Evolutionary conservation across 2,329 filamentous ascomycete genomes (phyloP).

Genomic region (Calonectria henricotiae): DNA sequence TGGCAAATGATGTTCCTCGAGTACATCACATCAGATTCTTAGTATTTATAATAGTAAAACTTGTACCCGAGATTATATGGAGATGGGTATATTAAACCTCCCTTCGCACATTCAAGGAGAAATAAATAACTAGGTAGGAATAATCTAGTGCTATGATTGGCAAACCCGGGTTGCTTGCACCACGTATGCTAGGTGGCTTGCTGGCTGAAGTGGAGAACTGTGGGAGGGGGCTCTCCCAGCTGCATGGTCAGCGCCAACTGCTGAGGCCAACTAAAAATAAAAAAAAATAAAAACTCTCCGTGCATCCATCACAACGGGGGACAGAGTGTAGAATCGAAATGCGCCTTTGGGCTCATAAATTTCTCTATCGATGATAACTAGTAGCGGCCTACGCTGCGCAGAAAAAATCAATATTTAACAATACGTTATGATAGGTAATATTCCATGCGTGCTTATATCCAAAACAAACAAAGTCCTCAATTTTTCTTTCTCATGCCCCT

Average conservation of each 20-base stretch:
- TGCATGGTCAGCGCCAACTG: constrained; percentile 16
- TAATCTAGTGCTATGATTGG: constrained; percentile 9
- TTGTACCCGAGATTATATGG: no score
- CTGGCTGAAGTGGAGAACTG: constrained; percentile 2
- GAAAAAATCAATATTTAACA: constrained; percentile 29
- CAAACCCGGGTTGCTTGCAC: constrained; percentile 4
- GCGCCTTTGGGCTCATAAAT: constrained; percentile 13
- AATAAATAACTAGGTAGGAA: not conserved
- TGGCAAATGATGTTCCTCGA: no score
- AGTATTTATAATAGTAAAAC: no score
- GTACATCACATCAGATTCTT: no score
- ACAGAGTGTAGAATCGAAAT: constrained; percentile 5
- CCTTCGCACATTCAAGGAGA: no score
- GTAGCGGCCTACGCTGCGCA: not conserved
- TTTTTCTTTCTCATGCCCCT: constrained; percentile 23
- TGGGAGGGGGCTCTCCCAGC: not conserved
- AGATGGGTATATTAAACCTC: no score
- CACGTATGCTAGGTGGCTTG: constrained; percentile 4
- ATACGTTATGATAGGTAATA: constrained; percentile 22
- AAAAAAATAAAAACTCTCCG: not conserved
- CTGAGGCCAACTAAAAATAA: not conserved
- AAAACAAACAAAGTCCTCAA: constrained; percentile 12
- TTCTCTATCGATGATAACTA: constrained; percentile 11
- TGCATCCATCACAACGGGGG: not conserved
- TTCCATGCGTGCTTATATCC: constrained; percentile 27